Percentiles rank a stretch among this genome's conserved stretches.
Conservation (phyloP, 73 alveolate genomes). For the Symbiodinium natans region DNA sequence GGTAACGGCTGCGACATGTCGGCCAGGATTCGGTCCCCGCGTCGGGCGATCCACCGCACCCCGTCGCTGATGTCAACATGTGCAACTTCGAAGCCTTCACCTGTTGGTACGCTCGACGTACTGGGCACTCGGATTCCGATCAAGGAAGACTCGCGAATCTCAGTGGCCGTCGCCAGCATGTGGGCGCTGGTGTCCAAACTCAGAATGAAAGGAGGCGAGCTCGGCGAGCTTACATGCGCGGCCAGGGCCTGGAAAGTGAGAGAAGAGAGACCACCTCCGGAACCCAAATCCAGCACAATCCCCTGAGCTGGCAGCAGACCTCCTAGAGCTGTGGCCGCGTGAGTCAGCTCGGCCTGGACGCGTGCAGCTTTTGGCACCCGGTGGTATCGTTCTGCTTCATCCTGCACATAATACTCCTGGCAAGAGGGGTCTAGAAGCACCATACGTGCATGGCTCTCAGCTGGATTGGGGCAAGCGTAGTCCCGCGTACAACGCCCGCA, state of each 20-base stretch:
- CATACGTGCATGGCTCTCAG: no score
- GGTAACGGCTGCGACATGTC: slow-evolving; percentile 93
- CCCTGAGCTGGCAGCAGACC: slow-evolving; percentile 13
- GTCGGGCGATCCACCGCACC: slow-evolving; percentile 21
- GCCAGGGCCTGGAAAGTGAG: slow-evolving; percentile 75
- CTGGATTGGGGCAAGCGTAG: no score
- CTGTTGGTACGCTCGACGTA: background rate
- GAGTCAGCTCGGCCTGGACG: slow-evolving; percentile 80
- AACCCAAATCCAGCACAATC: slow-evolving; percentile 73
- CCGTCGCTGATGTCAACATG: slow-evolving; percentile 53
- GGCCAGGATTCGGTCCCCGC: slow-evolving; percentile 68
- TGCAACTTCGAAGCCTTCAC: background rate
- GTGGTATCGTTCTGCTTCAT: slow-evolving; percentile 67
- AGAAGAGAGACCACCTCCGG: slow-evolving; percentile 85
- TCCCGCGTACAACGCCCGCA: no score
- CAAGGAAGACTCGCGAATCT: slow-evolving; percentile 30
- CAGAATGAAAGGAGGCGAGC: slow-evolving; percentile 25
- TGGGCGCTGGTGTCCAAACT: slow-evolving; percentile 66
- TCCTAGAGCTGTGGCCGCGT: slow-evolving; percentile 37
- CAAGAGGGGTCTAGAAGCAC: background rate
- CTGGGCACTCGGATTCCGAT: slow-evolving; percentile 42
- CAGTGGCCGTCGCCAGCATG: slow-evolving; percentile 51
- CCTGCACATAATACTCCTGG: slow-evolving; percentile 55
- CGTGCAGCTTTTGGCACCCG: slow-evolving; percentile 61
- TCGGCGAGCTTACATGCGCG: background rate